Conservation (phyloP, 2,329 filamentous ascomycete genomes). For the Aspergillus udagawae region DNA sequence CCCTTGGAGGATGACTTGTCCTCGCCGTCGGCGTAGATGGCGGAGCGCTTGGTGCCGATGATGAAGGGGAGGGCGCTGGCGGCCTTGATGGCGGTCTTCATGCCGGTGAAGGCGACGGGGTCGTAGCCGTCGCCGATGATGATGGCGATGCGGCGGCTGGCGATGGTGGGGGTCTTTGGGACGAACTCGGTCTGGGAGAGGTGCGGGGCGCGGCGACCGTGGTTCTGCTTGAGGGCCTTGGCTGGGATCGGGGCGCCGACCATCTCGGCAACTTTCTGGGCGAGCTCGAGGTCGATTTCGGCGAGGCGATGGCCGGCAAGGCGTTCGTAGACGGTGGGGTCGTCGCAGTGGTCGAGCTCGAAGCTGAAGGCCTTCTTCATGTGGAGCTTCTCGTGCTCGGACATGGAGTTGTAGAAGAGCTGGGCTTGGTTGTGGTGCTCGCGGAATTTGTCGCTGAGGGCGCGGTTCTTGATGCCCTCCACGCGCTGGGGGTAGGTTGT, state of each 20-base stretch:
- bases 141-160: constrained; percentile 67
- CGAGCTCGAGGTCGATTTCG: constrained; percentile 67
- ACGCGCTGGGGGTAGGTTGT: constrained; percentile 49
- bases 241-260: constrained; percentile 64
- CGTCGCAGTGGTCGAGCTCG: constrained; percentile 58
- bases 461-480: constrained; percentile 61
- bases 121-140: constrained; percentile 77
- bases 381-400: background rate
- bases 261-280: constrained; percentile 64
- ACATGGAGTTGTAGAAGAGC: background rate
- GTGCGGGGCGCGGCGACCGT: constrained; percentile 63
- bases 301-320: constrained; percentile 60
- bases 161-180: constrained; percentile 62
- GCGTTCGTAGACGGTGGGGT: constrained; percentile 70
- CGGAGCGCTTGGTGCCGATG: constrained; percentile 65
- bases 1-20: constrained; percentile 33
- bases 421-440: background rate
- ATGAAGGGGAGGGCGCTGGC: constrained; percentile 66
- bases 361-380: constrained; percentile 15
- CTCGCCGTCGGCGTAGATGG: constrained; percentile 60
- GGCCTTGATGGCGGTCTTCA: constrained; percentile 60
- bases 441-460: constrained; percentile 10
- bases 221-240: constrained; percentile 55
- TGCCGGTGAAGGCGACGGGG: constrained; percentile 57
- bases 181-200: constrained; percentile 62